These are phyloP conservation scores for Kernera saxatilis DNA, from an alignment of 345 rosid genomes.

Conservation along the genomic window DNA sequence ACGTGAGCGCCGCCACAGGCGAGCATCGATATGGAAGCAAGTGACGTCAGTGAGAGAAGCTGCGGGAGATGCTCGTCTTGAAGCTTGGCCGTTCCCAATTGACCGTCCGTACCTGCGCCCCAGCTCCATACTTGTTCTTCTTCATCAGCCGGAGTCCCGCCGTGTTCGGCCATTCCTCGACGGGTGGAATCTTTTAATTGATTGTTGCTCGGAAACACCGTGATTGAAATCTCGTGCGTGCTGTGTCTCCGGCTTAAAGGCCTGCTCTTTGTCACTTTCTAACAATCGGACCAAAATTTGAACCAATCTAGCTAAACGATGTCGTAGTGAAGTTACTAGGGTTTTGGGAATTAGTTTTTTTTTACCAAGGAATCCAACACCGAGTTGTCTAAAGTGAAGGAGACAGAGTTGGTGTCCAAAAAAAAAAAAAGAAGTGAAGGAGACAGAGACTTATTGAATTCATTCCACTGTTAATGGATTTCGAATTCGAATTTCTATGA, in stretches of 20 bases:
- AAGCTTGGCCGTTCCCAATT: slow-evolving; percentile 61
- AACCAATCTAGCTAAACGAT: too few relatives aligned
- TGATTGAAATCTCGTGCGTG: too few relatives aligned
- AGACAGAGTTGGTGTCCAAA: background rate
- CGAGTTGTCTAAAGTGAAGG: background rate
- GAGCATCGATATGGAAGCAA: slow-evolving; percentile 50
- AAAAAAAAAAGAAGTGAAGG: background rate
- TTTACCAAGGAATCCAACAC: background rate
- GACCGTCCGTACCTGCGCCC: slow-evolving; percentile 98
- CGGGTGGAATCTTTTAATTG: too few relatives aligned
- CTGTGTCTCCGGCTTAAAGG: too few relatives aligned
- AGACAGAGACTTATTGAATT: background rate
- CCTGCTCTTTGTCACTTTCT: too few relatives aligned
- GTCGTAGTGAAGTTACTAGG: background rate
- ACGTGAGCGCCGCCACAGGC: slow-evolving; percentile 96
- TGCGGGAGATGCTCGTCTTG: slow-evolving; percentile 79
- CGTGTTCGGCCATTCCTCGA: background rate
- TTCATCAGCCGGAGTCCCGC: background rate
- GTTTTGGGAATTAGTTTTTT: background rate
- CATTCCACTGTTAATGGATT: background rate
- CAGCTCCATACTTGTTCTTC: slow-evolving; percentile 67
- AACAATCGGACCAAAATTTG: too few relatives aligned
- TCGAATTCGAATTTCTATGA: background rate
- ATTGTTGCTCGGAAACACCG: too few relatives aligned
- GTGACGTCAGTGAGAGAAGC: slow-evolving; percentile 49